Evolutionary conservation across 139 green algal genomes (phyloP), one percentile per base, ranked within the genome.

Genomic region (Desmodesmus armatus): DNA sequence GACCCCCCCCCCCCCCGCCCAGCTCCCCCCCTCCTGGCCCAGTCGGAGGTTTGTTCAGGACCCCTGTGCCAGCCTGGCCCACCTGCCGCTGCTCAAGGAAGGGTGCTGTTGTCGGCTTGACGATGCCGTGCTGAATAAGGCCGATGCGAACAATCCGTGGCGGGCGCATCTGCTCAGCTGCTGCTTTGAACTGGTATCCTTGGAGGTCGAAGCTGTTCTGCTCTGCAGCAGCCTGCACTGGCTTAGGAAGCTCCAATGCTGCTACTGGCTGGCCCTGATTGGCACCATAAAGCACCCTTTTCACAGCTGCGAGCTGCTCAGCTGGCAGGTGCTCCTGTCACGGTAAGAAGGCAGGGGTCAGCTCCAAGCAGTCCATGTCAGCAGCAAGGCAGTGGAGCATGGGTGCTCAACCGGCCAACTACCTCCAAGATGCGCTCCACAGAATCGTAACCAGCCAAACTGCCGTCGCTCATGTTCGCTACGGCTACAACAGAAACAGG

Each of bases 51-150:
- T 55, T 55, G 47, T 55, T 55, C 9, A 55, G 7, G 47, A 55
- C n/a, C n/a, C n/a, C n/a, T n/a, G n/a, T n/a, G n/a, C n/a, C n/a
- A n/a, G n/a, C n/a, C 47, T 23, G 9, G 31, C 74, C 1, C 44
- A 90, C 92, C 85, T 92, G 63, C 21, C 87, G 90, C 81, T 99
- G 97, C 41, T 97, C 89, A 2, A 70, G 58, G 72, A 93, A 99
- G 0, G 96, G 96, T 6, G 93, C 94, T 27, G 92, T 95, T 39
- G 97, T 98, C 13, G 94, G 88, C 13, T 91, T 60, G 7, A 90
- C 80, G 39, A 97, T 96, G 29, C 87, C 80, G 76, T 99, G 94
- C 79, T 99, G 97, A 3, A 99, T 88, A 19, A 99, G 81, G 0
- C 91, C 97, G n/a, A 99, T 91, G 6, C 87, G 74, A 11, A 98